These are phyloP conservation scores for Alternaria ventricosa DNA, from an alignment of 2,329 filamentous ascomycete genomes.

Conservation along the genomic window DNA sequence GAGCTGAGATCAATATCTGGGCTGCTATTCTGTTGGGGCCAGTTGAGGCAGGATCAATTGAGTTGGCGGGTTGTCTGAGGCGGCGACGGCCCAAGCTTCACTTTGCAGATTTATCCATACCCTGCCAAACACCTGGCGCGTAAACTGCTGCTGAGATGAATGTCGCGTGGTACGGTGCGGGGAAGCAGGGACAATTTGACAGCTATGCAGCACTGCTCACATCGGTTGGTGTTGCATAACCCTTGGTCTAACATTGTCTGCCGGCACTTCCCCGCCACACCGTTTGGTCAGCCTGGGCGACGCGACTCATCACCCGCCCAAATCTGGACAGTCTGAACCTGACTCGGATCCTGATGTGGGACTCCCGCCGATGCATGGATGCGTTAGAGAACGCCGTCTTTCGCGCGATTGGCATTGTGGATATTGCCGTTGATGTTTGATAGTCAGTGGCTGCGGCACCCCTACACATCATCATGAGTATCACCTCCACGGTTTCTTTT, in stretches of 20 bases:
- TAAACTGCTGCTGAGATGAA: background rate
- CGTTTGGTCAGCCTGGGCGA: background rate
- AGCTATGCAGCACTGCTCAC: background rate
- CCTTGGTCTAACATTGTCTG: background rate
- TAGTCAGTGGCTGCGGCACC: conserved; percentile 1
- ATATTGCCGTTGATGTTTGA: conserved; percentile 9
- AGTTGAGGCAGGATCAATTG: background rate
- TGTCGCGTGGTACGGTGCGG: conserved; percentile 9
- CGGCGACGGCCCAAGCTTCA: conserved; percentile 2
- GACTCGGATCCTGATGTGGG: conserved; percentile 22
- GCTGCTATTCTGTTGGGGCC: background rate
- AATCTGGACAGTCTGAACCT: conserved; percentile 14
- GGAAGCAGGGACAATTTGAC: conserved; percentile 7
- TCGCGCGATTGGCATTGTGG: conserved; percentile 1
- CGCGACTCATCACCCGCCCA: conserved; percentile 8
- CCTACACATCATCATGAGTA: conserved; percentile 2
- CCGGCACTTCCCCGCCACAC: background rate
- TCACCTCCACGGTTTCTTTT: background rate
- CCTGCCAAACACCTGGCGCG: conserved; percentile 3
- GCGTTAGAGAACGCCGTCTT: conserved; percentile 13
- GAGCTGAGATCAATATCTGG: background rate
- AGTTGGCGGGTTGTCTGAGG: conserved; percentile 2
- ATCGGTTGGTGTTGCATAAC: conserved; percentile 2
- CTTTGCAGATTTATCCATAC: conserved; percentile 12
- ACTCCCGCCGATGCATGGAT: conserved; percentile 12